phyloP scores from a whole-genome alignment of 2,329 filamentous ascomycete species.

The Curvularia lunata region DNA sequence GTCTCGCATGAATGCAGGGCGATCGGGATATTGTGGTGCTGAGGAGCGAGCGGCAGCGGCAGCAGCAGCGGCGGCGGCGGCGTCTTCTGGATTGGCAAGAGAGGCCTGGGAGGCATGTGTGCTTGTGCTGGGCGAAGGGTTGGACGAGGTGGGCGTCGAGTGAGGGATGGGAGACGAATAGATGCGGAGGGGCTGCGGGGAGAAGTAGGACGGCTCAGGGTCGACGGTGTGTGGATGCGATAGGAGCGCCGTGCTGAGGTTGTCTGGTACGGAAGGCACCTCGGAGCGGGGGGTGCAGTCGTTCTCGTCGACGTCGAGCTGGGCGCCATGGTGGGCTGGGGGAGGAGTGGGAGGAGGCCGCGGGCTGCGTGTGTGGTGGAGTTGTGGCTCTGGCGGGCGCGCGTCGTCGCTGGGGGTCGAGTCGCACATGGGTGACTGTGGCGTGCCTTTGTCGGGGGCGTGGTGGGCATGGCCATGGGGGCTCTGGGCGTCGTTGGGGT shows the following conservation, averaged over 20 bases:
- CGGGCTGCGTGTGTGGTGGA: too few relatives aligned
- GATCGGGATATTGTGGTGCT: slow-evolving; percentile 32
- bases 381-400: neutral
- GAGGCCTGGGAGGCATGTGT: slow-evolving; percentile 36
- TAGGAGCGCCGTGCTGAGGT: slow-evolving; percentile 27
- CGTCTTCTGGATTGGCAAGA: slow-evolving; percentile 21
- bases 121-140: slow-evolving; percentile 42
- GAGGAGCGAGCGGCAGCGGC: slow-evolving; percentile 11
- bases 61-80: neutral
- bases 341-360: neutral
- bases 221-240: slow-evolving; percentile 30
- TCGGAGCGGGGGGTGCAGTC: slow-evolving; percentile 53
- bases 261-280: slow-evolving; percentile 43
- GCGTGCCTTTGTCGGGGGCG: slow-evolving; percentile 25
- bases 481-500: slow-evolving; percentile 34
- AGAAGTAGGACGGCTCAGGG: slow-evolving; percentile 48
- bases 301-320: slow-evolving; percentile 31
- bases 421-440: slow-evolving; percentile 39
- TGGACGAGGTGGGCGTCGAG: slow-evolving; percentile 37
- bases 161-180: slow-evolving; percentile 41
- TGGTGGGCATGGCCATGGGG: slow-evolving; percentile 25
- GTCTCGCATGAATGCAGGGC: slow-evolving; percentile 51
- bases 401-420: slow-evolving; percentile 23
- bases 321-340: slow-evolving; percentile 3
- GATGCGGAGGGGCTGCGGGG: slow-evolving; percentile 47